Conservation (phyloP, 2,329 filamentous ascomycete species). For the Thelonectria blattea region DNA sequence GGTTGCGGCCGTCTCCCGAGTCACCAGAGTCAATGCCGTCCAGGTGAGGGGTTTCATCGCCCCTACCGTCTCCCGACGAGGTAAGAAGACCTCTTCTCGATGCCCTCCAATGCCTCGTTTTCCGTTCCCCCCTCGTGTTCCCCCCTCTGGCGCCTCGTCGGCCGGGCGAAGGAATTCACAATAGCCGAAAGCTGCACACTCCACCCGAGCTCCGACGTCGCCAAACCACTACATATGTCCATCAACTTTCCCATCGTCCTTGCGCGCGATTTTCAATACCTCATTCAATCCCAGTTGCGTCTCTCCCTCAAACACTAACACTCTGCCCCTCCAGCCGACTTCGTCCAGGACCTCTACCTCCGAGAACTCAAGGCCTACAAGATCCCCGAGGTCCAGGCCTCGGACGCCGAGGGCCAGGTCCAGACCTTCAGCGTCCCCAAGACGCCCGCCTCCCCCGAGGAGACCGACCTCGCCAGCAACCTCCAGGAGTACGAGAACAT, state of each 20-base stretch:
- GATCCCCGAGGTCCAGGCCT: constrained; percentile 79
- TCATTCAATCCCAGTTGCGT: not conserved
- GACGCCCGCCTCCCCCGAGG: constrained; percentile 87
- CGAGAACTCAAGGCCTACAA: constrained; percentile 97
- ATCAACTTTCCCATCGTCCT: constrained; percentile 2
- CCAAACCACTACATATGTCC: constrained; percentile 18
- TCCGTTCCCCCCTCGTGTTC: not conserved
- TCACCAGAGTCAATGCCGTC: constrained; percentile 48
- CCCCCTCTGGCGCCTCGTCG: constrained; percentile 7
- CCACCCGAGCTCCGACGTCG: constrained; percentile 38
- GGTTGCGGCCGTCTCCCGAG: constrained; percentile 56
- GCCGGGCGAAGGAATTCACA: constrained; percentile 28
- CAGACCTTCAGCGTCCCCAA: constrained; percentile 84
- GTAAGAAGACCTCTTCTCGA: constrained; percentile 50
- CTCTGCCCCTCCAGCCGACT: constrained; percentile 71
- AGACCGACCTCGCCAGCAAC: constrained; percentile 88
- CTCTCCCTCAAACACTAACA: constrained; percentile 39
- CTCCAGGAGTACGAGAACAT: constrained; percentile 94
- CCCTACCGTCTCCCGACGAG: constrained; percentile 66
- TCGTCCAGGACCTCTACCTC: constrained; percentile 97
- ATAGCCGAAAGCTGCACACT: constrained; percentile 37
- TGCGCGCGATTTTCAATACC: not conserved
- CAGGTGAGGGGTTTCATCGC: constrained; percentile 64
- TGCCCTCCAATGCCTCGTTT: not conserved
- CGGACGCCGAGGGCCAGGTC: constrained; percentile 88